A percentile compares a stretch with the other conserved stretches of the same genome.
Evolutionary conservation across 371 early-diverging fungal species (phyloP).

Genomic region (Dipsacomyces acuminosporus): DNA sequence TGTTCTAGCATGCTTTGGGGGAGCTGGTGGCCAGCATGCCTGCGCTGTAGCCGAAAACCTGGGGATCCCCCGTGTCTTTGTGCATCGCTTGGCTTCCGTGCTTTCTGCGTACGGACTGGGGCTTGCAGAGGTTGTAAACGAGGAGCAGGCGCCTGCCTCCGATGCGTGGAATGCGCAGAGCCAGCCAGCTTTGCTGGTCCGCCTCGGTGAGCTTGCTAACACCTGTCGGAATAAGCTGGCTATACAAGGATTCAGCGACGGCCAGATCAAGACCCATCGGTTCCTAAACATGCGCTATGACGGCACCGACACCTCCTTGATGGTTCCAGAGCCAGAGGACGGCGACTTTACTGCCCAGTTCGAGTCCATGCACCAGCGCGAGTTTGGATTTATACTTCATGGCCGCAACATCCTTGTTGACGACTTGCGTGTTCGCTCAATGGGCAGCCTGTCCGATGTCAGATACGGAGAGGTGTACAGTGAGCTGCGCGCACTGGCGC

Average conservation of each 20-base stretch:
- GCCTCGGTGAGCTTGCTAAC: slow-evolving; percentile 51
- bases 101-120: slow-evolving; percentile 91
- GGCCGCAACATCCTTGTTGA: slow-evolving; percentile 83
- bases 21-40: slow-evolving; percentile 91
- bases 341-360: slow-evolving; percentile 59
- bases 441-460: slow-evolving; percentile 53
- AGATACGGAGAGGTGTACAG: slow-evolving; percentile 23
- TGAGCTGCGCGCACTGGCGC: slow-evolving; percentile 20
- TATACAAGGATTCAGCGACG: slow-evolving; percentile 62
- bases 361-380: slow-evolving; percentile 66
- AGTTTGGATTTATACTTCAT: slow-evolving; percentile 87
- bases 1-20: slow-evolving; percentile 90
- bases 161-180: slow-evolving; percentile 28
- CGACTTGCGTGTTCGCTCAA: slow-evolving; percentile 87
- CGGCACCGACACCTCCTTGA: slow-evolving; percentile 91
- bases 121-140: slow-evolving; percentile 88
- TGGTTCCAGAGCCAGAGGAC: slow-evolving; percentile 69
- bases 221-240: slow-evolving; percentile 50
- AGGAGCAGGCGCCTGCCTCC: slow-evolving; percentile 77
- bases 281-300: slow-evolving; percentile 90
- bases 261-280: slow-evolving; percentile 56
- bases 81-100: slow-evolving; percentile 86
- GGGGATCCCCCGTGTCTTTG: slow-evolving; percentile 73
- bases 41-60: slow-evolving; percentile 88
- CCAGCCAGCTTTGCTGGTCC: slow-evolving; percentile 50